phyloP scores from a whole-genome alignment of 768 basidiomycete genomes.

The Kondoa subrosea region DNA sequence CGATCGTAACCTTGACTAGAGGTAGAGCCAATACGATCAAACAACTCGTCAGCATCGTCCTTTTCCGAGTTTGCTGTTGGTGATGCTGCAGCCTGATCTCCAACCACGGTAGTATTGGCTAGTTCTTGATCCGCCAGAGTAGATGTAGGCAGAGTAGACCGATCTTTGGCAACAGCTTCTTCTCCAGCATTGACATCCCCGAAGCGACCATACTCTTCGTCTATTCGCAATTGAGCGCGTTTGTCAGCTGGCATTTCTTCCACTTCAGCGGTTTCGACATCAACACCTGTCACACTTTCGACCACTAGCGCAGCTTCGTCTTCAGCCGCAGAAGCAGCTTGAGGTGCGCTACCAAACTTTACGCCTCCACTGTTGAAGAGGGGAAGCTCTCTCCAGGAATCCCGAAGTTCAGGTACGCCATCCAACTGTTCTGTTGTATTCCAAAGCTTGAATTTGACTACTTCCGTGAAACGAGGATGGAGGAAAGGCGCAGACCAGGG shows the following conservation, averaged over 20 bases:
- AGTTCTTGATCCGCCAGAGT: constrained; percentile 23
- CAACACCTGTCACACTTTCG: not conserved
- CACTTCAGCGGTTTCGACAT: not conserved
- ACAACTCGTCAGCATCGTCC: constrained; percentile 39
- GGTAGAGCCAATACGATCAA: constrained; percentile 74
- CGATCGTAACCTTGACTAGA: constrained; percentile 75
- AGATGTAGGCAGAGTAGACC: not conserved
- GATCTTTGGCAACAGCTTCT: constrained; percentile 19
- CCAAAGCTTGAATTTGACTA: constrained; percentile 92
- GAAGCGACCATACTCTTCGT: constrained; percentile 18
- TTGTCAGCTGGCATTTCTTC: not conserved
- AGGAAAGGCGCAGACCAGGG: constrained; percentile 94
- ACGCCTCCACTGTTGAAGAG: constrained; percentile 78
- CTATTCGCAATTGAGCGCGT: not conserved
- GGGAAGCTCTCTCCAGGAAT: constrained; percentile 68
- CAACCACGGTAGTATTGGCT: constrained; percentile 33
- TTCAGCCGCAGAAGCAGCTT: constrained; percentile 12
- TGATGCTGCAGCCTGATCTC: constrained; percentile 28
- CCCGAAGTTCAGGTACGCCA: constrained; percentile 67
- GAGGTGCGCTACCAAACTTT: constrained; percentile 36
- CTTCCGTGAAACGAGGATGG: constrained; percentile 74
- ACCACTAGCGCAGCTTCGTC: constrained; percentile 10
- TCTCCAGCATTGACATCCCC: constrained; percentile 13
- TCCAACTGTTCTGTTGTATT: constrained; percentile 96
- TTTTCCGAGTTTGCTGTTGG: constrained; percentile 22